phyloP scores from a whole-genome alignment of 2,329 filamentous ascomycete species.

The Helotiales sp. region DNA sequence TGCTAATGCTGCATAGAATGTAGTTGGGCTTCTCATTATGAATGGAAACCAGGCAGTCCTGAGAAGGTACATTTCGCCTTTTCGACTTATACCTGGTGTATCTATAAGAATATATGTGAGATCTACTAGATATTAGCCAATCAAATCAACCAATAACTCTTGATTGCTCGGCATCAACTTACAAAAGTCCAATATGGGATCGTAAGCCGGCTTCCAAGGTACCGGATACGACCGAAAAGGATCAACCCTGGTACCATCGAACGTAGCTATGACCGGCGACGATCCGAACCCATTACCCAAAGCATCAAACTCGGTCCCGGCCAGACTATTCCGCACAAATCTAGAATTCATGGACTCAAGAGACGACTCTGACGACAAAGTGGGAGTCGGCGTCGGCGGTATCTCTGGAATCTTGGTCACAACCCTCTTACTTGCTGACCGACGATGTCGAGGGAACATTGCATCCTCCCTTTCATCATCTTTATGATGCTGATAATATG shows the following conservation, averaged over 20 bases:
- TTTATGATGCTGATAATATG: constrained; percentile 19
- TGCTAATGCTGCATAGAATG: constrained; percentile 11
- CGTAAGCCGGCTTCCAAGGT: constrained; percentile 11
- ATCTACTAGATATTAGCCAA: constrained; percentile 2
- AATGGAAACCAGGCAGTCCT: constrained; percentile 15
- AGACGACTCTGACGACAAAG: neutral
- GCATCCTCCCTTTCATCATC: constrained; percentile 7
- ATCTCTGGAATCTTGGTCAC: neutral
- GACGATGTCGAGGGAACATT: neutral
- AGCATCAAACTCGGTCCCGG: neutral
- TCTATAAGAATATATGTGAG: constrained; percentile 14
- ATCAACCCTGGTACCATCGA: constrained; percentile 8
- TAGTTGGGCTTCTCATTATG: constrained; percentile 6
- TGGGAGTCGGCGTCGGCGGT: neutral
- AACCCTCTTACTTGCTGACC: neutral
- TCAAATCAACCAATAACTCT: neutral
- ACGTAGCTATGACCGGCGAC: neutral
- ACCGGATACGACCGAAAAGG: constrained; percentile 13
- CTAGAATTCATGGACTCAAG: neutral
- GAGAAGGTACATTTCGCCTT: constrained; percentile 5
- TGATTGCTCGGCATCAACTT: neutral
- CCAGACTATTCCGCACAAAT: neutral
- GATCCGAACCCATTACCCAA: neutral
- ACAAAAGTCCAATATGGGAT: constrained; percentile 15
- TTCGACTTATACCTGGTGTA: constrained; percentile 3